Base-by-base conservation (phyloP, 148 eudicot species). In the Suaeda aralocaspica region DNA sequence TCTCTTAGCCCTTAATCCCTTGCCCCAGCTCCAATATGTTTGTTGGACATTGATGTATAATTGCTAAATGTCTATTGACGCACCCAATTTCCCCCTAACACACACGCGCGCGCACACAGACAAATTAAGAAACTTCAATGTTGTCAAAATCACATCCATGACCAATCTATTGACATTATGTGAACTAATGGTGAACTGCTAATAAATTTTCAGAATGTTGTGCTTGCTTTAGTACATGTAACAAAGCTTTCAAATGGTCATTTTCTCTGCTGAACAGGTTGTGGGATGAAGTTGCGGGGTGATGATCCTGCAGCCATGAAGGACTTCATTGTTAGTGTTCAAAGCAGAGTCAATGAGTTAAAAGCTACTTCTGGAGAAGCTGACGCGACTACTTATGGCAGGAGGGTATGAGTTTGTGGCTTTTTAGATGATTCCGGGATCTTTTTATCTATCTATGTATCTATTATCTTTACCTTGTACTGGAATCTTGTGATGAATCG, bases 301-400 rank as follows among this genome's bases (percentile, higher is more conserved):
- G 98, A 89, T 77, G 91, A 94, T 82, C 96, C 96, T 70, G 77
- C 79, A 77, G 86, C 87, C 66, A 94, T 94, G 98, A 94, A 94
- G 77, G 79, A 77, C 67, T 94, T 94, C 72, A 85, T 94, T 64
- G 63, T 68, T 39, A 80, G 85, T 76, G 86, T 94, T 41, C 97
- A 86, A 75, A 82, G 82, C 30, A 83, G 85, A 72, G 96, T 92
- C 67, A 87, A 77, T 73, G 92, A 91, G 69, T 45, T 87, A 78
- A 94, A 89, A 80, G 84, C 84, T 66, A 74, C 86, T 6, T 72
- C 85, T 67, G 88, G 61, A 69, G 80, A 76, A 72, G 82, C 67
- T 49, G 76, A 82, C 51, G 75, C 80, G 65, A 78, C 71, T 21
- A 52, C 73, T 46, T 77, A 29, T 68, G 74, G 89, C 83, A 91